These are phyloP conservation scores for Dipodascus albidus DNA, from an alignment of 805 yeast genomes.

Conservation along the genomic window DNA sequence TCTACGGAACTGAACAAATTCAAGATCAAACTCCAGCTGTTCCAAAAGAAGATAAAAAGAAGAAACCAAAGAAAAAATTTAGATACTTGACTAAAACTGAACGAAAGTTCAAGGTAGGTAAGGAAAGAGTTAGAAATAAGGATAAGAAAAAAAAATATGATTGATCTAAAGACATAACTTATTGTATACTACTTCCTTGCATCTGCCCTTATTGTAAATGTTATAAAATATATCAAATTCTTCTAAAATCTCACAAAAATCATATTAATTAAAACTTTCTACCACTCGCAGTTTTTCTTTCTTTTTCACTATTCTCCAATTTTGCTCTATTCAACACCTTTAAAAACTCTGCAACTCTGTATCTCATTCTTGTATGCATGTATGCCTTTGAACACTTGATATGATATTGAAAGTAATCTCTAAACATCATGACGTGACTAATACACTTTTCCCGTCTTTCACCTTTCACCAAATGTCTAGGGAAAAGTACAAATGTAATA, in stretches of 20 bases:
- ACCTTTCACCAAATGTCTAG: conserved; percentile 43
- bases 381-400: conserved; percentile 97
- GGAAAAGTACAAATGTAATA: conserved; percentile 43
- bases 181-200: too few species aligned
- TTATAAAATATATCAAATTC: too few species aligned
- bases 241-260: too few species aligned
- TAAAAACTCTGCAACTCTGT: conserved; percentile 83
- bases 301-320: conserved; percentile 78
- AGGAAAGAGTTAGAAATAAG: conserved; percentile 32
- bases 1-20: conserved; percentile 50
- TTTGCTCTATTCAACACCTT: conserved; percentile 95
- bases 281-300: conserved; percentile 65
- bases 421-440: conserved; percentile 80
- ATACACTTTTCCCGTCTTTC: conserved; percentile 77
- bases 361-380: conserved; percentile 97
- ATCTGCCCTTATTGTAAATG: too few species aligned
- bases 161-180: too few species aligned
- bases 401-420: conserved; percentile 97
- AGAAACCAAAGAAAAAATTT: conserved; percentile 61
- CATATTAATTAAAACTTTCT: conserved; percentile 41
- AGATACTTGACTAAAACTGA: conserved; percentile 77
- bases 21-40: not conserved
- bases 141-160: conserved; percentile 11
- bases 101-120: conserved; percentile 43
- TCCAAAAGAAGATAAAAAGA: conserved; percentile 12